phyloP scores from a whole-genome alignment of 192 early-diverging fungal species.

The Paraglomus brasilianum region DNA sequence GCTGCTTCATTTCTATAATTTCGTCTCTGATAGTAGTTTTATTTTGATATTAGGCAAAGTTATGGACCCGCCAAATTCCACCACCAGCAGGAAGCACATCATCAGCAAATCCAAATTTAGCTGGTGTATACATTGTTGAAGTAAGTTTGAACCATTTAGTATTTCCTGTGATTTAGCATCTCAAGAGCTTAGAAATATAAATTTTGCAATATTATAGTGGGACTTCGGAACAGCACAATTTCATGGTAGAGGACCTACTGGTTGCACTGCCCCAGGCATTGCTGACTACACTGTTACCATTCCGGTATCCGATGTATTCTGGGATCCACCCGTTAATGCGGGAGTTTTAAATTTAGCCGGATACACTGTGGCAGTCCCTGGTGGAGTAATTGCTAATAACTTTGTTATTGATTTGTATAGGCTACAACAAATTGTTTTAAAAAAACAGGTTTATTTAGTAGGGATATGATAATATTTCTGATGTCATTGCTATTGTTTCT shows the following conservation, averaged over 20 bases:
- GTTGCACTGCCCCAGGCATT: neutral
- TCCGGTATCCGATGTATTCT: neutral
- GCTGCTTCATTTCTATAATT: no score
- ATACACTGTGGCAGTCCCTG: neutral
- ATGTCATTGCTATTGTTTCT: no score
- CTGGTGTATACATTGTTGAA: neutral
- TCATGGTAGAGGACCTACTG: neutral
- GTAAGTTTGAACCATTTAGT: constrained; percentile 10
- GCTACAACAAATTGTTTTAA: constrained; percentile 1
- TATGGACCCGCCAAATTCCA: constrained; percentile 1
- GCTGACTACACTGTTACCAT: neutral
- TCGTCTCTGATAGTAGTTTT: neutral
- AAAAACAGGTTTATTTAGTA: no score
- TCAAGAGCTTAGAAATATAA: neutral
- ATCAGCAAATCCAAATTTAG: constrained; percentile 16
- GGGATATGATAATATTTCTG: no score
- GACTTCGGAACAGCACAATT: constrained; percentile 1
- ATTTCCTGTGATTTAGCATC: constrained; percentile 5
- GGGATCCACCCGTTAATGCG: neutral
- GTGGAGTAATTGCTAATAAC: neutral
- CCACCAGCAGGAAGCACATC: neutral
- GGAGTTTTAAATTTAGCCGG: neutral
- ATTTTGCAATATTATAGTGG: constrained; percentile 22
- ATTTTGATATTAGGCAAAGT: neutral
- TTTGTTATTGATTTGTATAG: constrained; percentile 12